Evolutionary conservation across 495 filamentous ascomycete species (phyloP), one percentile per base, ranked within the genome.

Genomic region (Neurospora terricola): DNA sequence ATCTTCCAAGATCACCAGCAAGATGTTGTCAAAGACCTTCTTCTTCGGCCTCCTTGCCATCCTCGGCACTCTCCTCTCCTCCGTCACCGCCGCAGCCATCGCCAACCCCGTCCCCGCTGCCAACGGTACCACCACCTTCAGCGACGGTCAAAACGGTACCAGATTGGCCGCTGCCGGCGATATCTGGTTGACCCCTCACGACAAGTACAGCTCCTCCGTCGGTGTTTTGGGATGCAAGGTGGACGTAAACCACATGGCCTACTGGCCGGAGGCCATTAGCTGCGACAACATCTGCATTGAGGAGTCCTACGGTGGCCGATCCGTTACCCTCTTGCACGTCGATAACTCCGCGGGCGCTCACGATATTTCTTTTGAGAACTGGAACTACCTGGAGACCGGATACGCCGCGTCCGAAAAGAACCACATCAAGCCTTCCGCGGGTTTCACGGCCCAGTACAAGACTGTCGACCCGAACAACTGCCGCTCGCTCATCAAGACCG

Each of bases 161-260:
- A n/a, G 0, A 0, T 2, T 48, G 5, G 18, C 43, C n/a, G 43
- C 43, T 21, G 8, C 7, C 0, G 48, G 54, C 0, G 12, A 30
- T 0, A 4, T 78, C n/a, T 79, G 75, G 75, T 77, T 76, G 36
- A 83, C 81, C 11, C 83, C 83, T 7, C 82, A 85, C 75, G 82
- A 84, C 59, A 78, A 72, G 45, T 85, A 83, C 73, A 77, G 73
- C 1, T 84, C 82, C 0, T 83, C 82, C 0, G 70, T 83, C n/a
- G 83, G 83, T 37, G 83, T 85, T 0, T 78, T 85, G 10, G 83
- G 82, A n/a, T 85, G 82, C 79, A 84, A 85, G 71, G 76, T 83
- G 16, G 71, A 85, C 74, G 80, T 82, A 27, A 79, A 83, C 38
- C 79, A 81, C 34, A 74, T 84, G 30, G 83, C 83, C 0, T 84